Evolutionary conservation across 305 asterid genomes (phyloP).

Genomic region (Petunia hybrid): DNA sequence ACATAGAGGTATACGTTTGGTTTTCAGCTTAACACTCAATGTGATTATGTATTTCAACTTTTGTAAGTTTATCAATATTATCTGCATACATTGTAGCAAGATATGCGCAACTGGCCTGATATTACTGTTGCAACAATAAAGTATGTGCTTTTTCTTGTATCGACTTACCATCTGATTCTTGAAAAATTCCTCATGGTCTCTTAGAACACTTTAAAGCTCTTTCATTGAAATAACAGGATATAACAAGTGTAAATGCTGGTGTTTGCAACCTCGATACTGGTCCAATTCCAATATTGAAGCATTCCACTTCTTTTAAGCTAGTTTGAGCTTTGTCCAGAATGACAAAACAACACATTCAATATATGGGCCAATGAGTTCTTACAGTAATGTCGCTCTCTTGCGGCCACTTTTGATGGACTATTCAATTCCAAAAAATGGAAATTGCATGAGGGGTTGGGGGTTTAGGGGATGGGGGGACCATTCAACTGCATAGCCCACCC

Average conservation of each 20-base stretch:
- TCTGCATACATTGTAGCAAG: background rate
- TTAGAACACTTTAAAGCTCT: background rate
- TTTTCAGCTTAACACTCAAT: background rate
- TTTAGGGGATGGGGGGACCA: background rate
- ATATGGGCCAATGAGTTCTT: conserved; percentile 10
- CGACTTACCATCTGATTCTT: background rate
- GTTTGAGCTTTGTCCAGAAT: background rate
- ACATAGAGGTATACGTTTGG: no score
- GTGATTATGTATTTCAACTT: no score
- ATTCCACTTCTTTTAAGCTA: background rate
- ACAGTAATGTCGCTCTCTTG: background rate
- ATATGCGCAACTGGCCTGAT: background rate
- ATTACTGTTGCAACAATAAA: no score
- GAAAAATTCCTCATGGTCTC: background rate
- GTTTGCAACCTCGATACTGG: background rate
- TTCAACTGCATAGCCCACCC: background rate
- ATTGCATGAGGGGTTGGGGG: background rate
- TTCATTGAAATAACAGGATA: no score
- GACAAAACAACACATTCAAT: background rate
- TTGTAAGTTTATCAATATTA: no score
- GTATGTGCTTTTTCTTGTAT: background rate
- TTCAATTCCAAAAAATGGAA: background rate
- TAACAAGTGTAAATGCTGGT: background rate
- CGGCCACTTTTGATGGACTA: background rate
- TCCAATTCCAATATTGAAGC: background rate